Evolutionary conservation across 192 early-diverging fungal genomes (phyloP).

Genomic region (Coemansia sp.): DNA sequence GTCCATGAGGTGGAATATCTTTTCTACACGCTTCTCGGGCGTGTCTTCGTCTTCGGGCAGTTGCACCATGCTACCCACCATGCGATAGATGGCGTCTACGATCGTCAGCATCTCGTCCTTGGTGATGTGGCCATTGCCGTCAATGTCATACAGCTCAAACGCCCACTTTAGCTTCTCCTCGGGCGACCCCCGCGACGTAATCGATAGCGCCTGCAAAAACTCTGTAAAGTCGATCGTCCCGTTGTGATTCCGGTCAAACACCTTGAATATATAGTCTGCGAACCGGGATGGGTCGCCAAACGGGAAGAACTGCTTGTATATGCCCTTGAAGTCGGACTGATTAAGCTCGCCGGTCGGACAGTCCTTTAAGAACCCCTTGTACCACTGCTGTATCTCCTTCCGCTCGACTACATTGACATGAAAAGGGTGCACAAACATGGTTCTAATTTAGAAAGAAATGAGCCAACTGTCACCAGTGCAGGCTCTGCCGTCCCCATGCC

Average conservation of each 20-base stretch:
- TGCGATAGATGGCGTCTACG: conserved; percentile 94
- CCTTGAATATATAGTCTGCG: conserved; percentile 90
- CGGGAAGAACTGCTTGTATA: conserved; percentile 97
- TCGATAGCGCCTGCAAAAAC: conserved; percentile 84
- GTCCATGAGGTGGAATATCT: conserved; percentile 92
- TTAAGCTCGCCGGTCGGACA: conserved; percentile 86
- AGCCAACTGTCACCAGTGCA: not conserved
- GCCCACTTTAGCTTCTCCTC: conserved; percentile 91
- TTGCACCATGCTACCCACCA: conserved; percentile 92
- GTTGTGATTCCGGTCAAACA: conserved; percentile 91
- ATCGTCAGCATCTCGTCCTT: conserved; percentile 89
- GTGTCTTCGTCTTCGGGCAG: conserved; percentile 91
- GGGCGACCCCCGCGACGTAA: conserved; percentile 78
- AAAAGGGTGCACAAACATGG: not conserved
- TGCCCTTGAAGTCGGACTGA: conserved; percentile 85
- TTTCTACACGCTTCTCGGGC: conserved; percentile 86
- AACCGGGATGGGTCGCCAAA: conserved; percentile 92
- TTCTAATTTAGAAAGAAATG: not conserved
- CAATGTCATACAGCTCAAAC: conserved; percentile 91
- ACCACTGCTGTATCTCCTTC: conserved; percentile 96
- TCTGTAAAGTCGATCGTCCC: conserved; percentile 91
- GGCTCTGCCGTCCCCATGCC: not conserved
- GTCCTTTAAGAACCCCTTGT: conserved; percentile 94
- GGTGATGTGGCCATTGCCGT: conserved; percentile 86
- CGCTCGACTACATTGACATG: conserved; percentile 68